phyloP scores from a whole-genome alignment of 305 asterid genomes.

The Solanum hybrid region DNA sequence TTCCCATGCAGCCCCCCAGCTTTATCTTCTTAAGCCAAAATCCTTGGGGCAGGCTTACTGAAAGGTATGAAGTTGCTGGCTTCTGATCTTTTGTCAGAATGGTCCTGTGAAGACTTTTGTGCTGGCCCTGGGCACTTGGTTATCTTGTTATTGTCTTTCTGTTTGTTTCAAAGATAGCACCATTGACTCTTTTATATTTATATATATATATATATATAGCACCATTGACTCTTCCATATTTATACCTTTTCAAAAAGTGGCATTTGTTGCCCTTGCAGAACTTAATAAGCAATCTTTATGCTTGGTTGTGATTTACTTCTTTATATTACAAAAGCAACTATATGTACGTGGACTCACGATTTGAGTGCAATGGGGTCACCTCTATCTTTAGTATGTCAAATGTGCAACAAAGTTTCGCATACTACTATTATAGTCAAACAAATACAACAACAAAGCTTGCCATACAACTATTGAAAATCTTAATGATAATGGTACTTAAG shows the following conservation, averaged over 20 bases:
- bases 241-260: background rate
- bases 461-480: background rate
- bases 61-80: background rate
- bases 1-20: background rate
- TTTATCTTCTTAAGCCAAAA: background rate
- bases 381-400: background rate
- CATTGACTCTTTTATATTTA: background rate
- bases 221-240: background rate
- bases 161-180: background rate
- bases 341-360: background rate
- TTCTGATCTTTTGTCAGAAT: background rate
- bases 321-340: background rate
- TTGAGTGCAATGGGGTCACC: background rate
- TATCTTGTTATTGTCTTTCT: background rate
- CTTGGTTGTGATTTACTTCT: background rate
- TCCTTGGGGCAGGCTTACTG: background rate
- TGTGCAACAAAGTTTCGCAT: too few relatives aligned
- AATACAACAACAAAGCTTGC: background rate
- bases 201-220: too few relatives aligned
- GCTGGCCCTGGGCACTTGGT: background rate
- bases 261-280: background rate
- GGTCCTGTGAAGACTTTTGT: background rate
- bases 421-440: too few relatives aligned
- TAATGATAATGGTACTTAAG: too few relatives aligned
- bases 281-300: background rate